Conservation (phyloP, 441 rosid species). For the Lepidium campestre region DNA sequence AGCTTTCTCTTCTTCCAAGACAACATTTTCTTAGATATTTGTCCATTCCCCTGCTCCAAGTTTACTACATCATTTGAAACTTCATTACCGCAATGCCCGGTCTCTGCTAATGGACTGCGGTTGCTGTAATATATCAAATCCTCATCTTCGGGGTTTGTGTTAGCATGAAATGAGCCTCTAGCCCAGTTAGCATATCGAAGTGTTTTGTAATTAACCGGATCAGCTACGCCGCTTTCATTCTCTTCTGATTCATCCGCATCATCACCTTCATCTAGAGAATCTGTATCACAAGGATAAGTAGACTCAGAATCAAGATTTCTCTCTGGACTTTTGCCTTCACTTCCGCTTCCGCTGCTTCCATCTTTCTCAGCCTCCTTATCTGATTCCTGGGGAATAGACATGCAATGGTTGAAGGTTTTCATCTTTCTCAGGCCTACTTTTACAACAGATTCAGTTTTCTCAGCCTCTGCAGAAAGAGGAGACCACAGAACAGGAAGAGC, state of each 20-base stretch:
- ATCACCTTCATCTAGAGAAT: constrained; percentile 58
- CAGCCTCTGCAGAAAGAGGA: constrained; percentile 47
- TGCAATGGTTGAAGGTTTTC: constrained; percentile 61
- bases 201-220: constrained; percentile 74
- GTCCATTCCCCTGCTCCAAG: constrained; percentile 41
- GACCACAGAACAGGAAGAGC: constrained; percentile 54
- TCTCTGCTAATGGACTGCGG: constrained; percentile 46
- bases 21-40: constrained; percentile 54
- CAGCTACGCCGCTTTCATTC: constrained; percentile 32
- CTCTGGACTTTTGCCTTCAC: constrained; percentile 55
- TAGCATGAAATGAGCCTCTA: constrained; percentile 62
- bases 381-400: constrained; percentile 55
- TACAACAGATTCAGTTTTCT: constrained; percentile 71
- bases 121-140: constrained; percentile 75
- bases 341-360: constrained; percentile 44
- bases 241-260: constrained; percentile 73
- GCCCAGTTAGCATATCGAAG: constrained; percentile 68
- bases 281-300: constrained; percentile 69
- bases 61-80: constrained; percentile 31
- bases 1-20: constrained; percentile 88
- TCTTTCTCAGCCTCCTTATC: constrained; percentile 28
- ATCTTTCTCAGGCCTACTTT: constrained; percentile 82
- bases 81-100: constrained; percentile 34
- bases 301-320: constrained; percentile 71
- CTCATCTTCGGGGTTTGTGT: constrained; percentile 47